phyloP scores from a whole-genome alignment of 352 stramenopile genomes.

The Globisporangium radiosum region DNA sequence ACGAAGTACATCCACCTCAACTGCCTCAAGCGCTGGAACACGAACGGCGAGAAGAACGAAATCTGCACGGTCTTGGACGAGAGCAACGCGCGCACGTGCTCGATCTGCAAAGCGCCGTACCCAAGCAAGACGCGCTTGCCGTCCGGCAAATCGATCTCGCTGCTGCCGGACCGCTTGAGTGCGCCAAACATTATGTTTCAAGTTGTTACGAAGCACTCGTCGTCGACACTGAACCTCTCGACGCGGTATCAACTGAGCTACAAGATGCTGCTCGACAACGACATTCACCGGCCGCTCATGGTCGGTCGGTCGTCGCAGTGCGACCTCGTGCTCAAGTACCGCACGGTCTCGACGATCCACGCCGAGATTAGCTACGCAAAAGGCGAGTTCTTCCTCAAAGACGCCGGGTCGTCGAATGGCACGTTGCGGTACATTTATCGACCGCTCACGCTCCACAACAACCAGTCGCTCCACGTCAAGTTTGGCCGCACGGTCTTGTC shows the following conservation, averaged over 20 bases:
- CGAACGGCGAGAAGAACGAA: slow-evolving; percentile 85
- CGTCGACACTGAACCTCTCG: slow-evolving; percentile 77
- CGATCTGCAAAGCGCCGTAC: slow-evolving; percentile 83
- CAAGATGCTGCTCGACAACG: slow-evolving; percentile 90
- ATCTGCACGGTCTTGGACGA: slow-evolving; percentile 84
- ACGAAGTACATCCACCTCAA: slow-evolving; percentile 95
- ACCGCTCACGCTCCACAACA: slow-evolving; percentile 88
- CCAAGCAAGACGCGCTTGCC: slow-evolving; percentile 72
- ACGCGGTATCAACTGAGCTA: slow-evolving; percentile 85
- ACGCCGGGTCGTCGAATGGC: slow-evolving; percentile 92
- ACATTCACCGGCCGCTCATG: slow-evolving; percentile 88
- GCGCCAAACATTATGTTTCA: slow-evolving; percentile 85
- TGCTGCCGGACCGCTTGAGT: slow-evolving; percentile 66
- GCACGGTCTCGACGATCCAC: slow-evolving; percentile 92
- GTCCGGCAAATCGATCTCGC: slow-evolving; percentile 64
- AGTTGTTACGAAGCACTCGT: slow-evolving; percentile 84
- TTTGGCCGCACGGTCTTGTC: slow-evolving; percentile 82
- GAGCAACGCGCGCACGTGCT: slow-evolving; percentile 78
- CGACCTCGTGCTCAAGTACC: slow-evolving; percentile 94
- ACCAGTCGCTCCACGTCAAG: slow-evolving; percentile 84
- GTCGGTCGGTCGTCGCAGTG: slow-evolving; percentile 91
- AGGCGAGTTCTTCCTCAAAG: slow-evolving; percentile 93
- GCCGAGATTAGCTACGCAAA: slow-evolving; percentile 91
- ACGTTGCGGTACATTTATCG: slow-evolving; percentile 93
- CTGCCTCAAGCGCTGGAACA: slow-evolving; percentile 94